Conservation (phyloP, 306 rosid species). For the Mucuna pruriens region DNA sequence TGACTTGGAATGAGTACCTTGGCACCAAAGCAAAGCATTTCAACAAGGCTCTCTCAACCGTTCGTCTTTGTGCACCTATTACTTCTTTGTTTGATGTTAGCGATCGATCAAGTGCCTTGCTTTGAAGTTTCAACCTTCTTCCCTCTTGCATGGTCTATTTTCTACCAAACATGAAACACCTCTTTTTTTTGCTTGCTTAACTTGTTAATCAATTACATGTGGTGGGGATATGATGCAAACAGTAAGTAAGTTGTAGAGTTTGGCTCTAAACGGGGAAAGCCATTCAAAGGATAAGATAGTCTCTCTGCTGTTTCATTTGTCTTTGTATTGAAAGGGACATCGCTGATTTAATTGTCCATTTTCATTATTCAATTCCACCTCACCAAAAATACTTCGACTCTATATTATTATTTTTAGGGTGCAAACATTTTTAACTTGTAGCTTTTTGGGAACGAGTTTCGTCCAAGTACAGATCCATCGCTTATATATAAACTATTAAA, state of each 20-base stretch:
- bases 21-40: constrained; percentile 81
- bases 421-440: background rate
- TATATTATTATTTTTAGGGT: background rate
- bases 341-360: constrained; percentile 5
- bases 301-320: constrained; percentile 41
- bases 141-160: constrained; percentile 47
- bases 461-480: background rate
- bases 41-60: constrained; percentile 74
- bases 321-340: constrained; percentile 48
- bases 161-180: constrained; percentile 32
- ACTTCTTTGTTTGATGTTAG: constrained; percentile 59
- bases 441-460: background rate
- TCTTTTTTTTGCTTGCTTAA: background rate
- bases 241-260: constrained; percentile 3
- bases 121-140: constrained; percentile 5
- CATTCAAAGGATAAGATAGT: constrained; percentile 41
- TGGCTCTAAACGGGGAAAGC: background rate
- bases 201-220: constrained; percentile 16
- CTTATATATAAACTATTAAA: background rate
- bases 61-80: constrained; percentile 54
- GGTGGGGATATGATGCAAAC: constrained; percentile 1
- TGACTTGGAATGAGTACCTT: constrained; percentile 92
- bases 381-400: constrained; percentile 37
- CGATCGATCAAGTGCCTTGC: no score
- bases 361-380: constrained; percentile 46